Evolutionary conservation across 1,284 basidiomycete species (phyloP), one percentile per base, ranked within the genome.

Genomic region (Gastroboletus turbinatus): DNA sequence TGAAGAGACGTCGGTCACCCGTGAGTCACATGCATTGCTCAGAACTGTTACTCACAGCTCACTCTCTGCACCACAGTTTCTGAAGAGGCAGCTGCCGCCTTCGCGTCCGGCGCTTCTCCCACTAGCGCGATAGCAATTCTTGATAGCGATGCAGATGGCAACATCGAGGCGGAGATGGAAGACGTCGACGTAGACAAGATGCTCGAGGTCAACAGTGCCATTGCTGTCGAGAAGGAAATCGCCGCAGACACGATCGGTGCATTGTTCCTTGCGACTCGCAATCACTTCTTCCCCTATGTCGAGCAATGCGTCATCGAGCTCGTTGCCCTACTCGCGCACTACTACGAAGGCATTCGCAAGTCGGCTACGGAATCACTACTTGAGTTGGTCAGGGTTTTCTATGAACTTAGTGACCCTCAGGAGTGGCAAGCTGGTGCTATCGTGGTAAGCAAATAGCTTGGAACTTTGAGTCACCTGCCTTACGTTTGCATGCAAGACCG

Each of bases 211-310:
- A 98, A 96, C 79, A 94, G 91, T 66, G 96, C 96, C 45, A 90
- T 99, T 63, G 96, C 96, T 52, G 94, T 99, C 56, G 97, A 99
- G 81, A 99, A 99, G 78, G 97, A 99, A 79, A 97, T 98, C 56
- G 96, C 97, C 7, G 94, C 95, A 38, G 96, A 99, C 73, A 94
- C 96, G 30, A 88, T 99, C 60, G 94, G 96, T 55, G 90, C 93
- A 52, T 77, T 99, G 58, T 98, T 98, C 73, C 79, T 84, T 43
- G 82, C 91, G 46, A 96, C 94, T 51, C 86, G 87, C 68, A 75
- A 73, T 39, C 88, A 92, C 67, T 99, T 98, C 86, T 78, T 98
- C 63, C 95, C 95, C 5, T 99, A 85, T 72, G 84, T 94, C 57
- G 90, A 93, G 73, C 75, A 77, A 60, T 89, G 85, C 66, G 86